Percentiles rank a stretch among this genome's conserved stretches.
phyloP scores from a whole-genome alignment of 768 basidiomycete genomes.

The Antrodiella citrinella region DNA sequence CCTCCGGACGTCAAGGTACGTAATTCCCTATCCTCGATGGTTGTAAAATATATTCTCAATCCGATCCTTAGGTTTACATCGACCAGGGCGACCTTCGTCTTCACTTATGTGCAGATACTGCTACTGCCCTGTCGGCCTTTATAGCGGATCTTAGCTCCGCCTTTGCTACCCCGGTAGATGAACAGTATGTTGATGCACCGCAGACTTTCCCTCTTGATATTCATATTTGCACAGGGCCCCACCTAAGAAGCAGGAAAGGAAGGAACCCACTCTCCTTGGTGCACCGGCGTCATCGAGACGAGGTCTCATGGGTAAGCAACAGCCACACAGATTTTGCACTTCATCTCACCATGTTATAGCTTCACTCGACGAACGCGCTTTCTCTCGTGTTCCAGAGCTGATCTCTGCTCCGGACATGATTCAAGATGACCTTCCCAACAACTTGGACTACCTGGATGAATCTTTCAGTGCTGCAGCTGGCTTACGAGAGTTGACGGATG shows the following conservation, averaged over 20 bases:
- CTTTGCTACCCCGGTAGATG: constrained; percentile 28
- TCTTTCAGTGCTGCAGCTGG: constrained; percentile 77
- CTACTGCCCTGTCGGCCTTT: constrained; percentile 50
- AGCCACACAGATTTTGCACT: not conserved
- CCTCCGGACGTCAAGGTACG: constrained; percentile 31
- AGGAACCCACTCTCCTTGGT: constrained; percentile 12
- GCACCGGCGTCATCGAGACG: constrained; percentile 5
- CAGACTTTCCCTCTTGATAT: not conserved
- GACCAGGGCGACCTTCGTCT: constrained; percentile 45
- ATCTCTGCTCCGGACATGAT: constrained; percentile 84
- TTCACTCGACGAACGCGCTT: constrained; percentile 79
- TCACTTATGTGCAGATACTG: constrained; percentile 75
- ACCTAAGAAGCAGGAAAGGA: constrained; percentile 7
- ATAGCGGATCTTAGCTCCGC: constrained; percentile 40
- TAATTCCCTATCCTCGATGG: no score
- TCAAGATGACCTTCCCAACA: constrained; percentile 82
- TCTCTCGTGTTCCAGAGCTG: constrained; percentile 65
- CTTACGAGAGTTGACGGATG: constrained; percentile 61
- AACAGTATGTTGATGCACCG: constrained; percentile 10
- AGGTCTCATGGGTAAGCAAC: constrained; percentile 21
- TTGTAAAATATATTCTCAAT: not conserved
- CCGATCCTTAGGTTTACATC: constrained; percentile 51
- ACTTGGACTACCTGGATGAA: constrained; percentile 80
- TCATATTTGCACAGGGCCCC: not conserved
- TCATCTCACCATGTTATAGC: constrained; percentile 28